A percentile compares a stretch with the other conserved stretches of the same genome.
Evolutionary conservation across 208 protist species (phyloP).

Genomic region (Leptomonas seymouri): DNA sequence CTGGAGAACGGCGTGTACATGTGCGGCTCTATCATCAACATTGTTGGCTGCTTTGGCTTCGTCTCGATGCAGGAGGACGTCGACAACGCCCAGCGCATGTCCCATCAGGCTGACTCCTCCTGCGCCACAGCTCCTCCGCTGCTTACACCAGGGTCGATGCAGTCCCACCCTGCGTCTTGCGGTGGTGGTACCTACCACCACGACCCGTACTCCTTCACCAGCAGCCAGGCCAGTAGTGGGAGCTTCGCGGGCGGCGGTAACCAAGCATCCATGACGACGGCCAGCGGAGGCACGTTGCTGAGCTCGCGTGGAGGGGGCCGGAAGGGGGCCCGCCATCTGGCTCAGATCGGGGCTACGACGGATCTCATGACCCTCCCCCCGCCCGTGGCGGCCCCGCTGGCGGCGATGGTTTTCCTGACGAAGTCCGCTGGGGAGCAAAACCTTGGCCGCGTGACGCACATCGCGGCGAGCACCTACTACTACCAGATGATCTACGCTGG

Average conservation of each 20-base stretch:
- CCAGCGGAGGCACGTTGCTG: conserved; percentile 27
- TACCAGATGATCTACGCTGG: conserved; percentile 77
- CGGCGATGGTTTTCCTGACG: conserved; percentile 83
- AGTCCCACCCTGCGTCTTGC: conserved; percentile 1
- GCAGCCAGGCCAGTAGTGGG: conserved; percentile 28
- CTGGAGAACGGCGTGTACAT: conserved; percentile 68
- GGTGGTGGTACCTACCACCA: conserved; percentile 34
- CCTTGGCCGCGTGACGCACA: conserved; percentile 75
- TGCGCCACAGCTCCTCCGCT: conserved; percentile 12
- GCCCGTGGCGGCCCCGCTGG: conserved; percentile 72
- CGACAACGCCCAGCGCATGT: conserved; percentile 28
- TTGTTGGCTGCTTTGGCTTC: conserved; percentile 88
- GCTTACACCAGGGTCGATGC: conserved; percentile 25
- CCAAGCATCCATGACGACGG: neutral
- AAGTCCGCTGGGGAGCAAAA: conserved; percentile 90
- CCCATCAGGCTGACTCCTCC: conserved; percentile 20
- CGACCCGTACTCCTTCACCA: conserved; percentile 41
- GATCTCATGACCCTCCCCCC: conserved; percentile 56
- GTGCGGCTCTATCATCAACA: conserved; percentile 71
- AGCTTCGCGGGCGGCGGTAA: conserved; percentile 3
- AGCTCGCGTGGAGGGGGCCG: conserved; percentile 15
- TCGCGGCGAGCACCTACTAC: conserved; percentile 84
- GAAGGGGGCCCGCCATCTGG: conserved; percentile 17
- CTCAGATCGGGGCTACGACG: conserved; percentile 3
- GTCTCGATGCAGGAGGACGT: conserved; percentile 79